Evolutionary conservation across 208 protist species (phyloP).

Genomic region (Angomonas deanei): DNA sequence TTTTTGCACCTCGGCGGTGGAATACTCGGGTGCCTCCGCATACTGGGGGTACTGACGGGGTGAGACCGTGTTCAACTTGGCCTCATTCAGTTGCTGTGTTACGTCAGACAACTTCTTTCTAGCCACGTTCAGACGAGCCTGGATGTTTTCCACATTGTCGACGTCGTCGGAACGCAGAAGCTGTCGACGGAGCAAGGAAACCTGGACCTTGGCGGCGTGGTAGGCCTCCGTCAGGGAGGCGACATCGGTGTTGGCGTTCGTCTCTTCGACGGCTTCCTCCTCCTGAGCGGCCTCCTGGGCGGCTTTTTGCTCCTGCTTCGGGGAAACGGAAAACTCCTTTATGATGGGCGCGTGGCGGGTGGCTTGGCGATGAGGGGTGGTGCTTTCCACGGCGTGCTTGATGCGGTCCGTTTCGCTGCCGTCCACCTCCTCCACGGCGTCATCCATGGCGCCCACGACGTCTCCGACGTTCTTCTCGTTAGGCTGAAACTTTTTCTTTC

Average conservation of each 20-base stretch:
- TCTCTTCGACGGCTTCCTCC: conserved; percentile 7
- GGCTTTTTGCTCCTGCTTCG: conserved; percentile 11
- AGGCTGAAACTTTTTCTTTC: conserved; percentile 19
- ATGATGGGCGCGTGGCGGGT: conserved; percentile 52
- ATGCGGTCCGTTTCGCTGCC: conserved; percentile 56
- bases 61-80: conserved; percentile 1
- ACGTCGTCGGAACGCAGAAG: conserved; percentile 63
- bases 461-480: conserved; percentile 23
- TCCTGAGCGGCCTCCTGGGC: not conserved
- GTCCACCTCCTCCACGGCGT: conserved; percentile 52
- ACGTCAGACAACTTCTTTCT: conserved; percentile 51
- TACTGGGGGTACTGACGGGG: conserved; percentile 1
- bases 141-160: conserved; percentile 54
- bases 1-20: conserved; percentile 4
- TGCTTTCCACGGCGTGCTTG: conserved; percentile 46
- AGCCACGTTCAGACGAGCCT: conserved; percentile 40
- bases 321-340: conserved; percentile 75
- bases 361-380: conserved; percentile 59
- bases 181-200: conserved; percentile 70
- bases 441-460: conserved; percentile 48
- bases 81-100: conserved; percentile 45
- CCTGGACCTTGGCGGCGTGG: conserved; percentile 82
- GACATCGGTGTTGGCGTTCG: conserved; percentile 25
- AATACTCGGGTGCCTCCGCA: conserved; percentile 38
- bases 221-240: conserved; percentile 69